Percentiles rank a stretch among this genome's conserved stretches.
Evolutionary conservation across 116 monocot species (phyloP).

Genomic region (Papilionanthe hybrid): DNA sequence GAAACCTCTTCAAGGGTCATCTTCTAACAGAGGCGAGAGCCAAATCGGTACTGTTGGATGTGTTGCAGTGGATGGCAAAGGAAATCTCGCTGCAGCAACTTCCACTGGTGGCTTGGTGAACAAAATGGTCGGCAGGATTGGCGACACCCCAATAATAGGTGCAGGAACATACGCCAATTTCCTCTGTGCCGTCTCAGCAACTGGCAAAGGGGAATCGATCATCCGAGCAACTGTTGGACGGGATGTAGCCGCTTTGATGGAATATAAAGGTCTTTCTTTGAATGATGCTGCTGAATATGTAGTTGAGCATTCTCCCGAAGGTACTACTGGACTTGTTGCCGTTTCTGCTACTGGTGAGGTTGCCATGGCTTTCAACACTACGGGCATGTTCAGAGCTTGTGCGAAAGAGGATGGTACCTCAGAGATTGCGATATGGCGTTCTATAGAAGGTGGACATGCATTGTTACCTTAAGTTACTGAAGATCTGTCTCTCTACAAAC

Average conservation of each 20-base stretch:
- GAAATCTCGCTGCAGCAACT: slow-evolving; percentile 80
- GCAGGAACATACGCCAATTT: slow-evolving; percentile 90
- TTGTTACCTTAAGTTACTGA: too few relatives aligned
- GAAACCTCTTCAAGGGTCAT: too few relatives aligned
- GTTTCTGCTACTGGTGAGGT: slow-evolving; percentile 70
- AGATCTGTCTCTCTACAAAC: too few relatives aligned
- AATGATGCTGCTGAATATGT: slow-evolving; percentile 59
- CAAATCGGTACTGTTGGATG: slow-evolving; percentile 90
- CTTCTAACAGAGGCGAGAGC: slow-evolving; percentile 37
- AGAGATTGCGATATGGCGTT: slow-evolving; percentile 66
- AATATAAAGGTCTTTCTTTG: slow-evolving; percentile 72
- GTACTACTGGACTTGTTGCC: slow-evolving; percentile 66
- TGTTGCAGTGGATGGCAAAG: slow-evolving; percentile 62
- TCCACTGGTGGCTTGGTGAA: slow-evolving; percentile 92
- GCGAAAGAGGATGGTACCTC: slow-evolving; percentile 61
- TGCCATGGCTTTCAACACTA: slow-evolving; percentile 70
- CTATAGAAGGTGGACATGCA: not conserved
- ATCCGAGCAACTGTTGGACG: slow-evolving; percentile 60
- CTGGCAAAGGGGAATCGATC: slow-evolving; percentile 82
- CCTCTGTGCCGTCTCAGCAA: slow-evolving; percentile 82
- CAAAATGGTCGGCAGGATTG: slow-evolving; percentile 89
- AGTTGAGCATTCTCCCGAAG: slow-evolving; percentile 43
- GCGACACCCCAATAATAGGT: slow-evolving; percentile 85
- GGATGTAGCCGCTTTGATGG: slow-evolving; percentile 89
- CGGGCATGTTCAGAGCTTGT: slow-evolving; percentile 91